Percentiles rank a stretch among this genome's conserved stretches.
Conservation (phyloP, 78 protist species). For the Anaeramoeba ignava region DNA sequence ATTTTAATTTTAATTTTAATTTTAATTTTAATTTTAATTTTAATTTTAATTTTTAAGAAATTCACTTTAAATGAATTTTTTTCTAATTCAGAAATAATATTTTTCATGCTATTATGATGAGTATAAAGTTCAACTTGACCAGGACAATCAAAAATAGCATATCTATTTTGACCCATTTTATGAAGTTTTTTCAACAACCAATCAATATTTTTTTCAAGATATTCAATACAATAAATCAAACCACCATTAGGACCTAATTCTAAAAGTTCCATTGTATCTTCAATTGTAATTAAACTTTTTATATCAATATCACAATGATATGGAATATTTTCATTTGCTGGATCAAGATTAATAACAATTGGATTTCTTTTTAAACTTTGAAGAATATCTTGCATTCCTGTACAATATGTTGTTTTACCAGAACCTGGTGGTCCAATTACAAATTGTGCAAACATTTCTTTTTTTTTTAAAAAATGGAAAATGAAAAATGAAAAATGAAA, state of each 20-base stretch:
- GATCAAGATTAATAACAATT: slow-evolving; percentile 76
- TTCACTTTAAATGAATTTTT: too few relatives aligned
- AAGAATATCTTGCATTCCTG: slow-evolving; percentile 38
- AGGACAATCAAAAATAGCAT: slow-evolving; percentile 83
- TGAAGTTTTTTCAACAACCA: slow-evolving; percentile 70
- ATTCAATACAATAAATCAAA: slow-evolving; percentile 66
- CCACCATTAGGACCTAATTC: slow-evolving; percentile 93
- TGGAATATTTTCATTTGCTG: slow-evolving; percentile 78
- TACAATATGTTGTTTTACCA: slow-evolving; percentile 88
- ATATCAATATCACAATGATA: slow-evolving; percentile 42
- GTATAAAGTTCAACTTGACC: slow-evolving; percentile 96
- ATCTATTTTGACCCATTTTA: not conserved
- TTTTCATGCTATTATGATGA: slow-evolving; percentile 57
- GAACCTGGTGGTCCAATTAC: too few relatives aligned
- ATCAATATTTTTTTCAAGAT: slow-evolving; percentile 62
- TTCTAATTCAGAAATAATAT: slow-evolving; percentile 9
- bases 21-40: not conserved
- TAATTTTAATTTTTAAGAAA: not conserved
- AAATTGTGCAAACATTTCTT: too few relatives aligned
- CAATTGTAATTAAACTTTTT: slow-evolving; percentile 39
- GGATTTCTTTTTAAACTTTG: not conserved
- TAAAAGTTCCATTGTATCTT: slow-evolving; percentile 43
- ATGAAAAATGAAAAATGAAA: too few relatives aligned
- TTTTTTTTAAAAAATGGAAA: too few relatives aligned
- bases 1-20: not conserved